Evolutionary conservation across 2,329 filamentous ascomycete species (phyloP), one percentile per base, ranked within the genome.

Genomic region (Phoma sp.): DNA sequence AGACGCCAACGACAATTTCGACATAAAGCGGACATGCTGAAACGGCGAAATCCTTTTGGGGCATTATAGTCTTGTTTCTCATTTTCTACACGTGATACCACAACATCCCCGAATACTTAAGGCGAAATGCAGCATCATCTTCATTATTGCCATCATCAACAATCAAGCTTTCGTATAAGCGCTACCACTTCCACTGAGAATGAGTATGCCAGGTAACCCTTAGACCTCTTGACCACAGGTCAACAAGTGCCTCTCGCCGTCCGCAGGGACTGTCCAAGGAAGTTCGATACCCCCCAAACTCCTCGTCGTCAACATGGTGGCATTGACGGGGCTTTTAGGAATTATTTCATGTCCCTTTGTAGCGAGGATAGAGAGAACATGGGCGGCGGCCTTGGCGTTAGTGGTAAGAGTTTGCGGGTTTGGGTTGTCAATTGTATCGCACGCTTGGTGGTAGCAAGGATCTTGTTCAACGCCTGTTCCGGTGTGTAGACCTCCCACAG

Each of bases 381-480:
- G 71, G 12, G 73, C 73, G 47, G 69, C 70, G 47, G 73, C 69
- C 64, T 74, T 73, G 2, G 74, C 69, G 47, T 76, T 76, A 32
- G 75, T 58, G 7, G 72, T 64, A 26, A 76, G 62, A 2, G 75
- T 76, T 2, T 64, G 66, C 3, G 69, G 59, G 38, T 75, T 72
- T 1, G 75, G 69, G 50, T 78, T 77, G 29, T 72, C 65, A 38
- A 75, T 71, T 2, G 65, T 75, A 43, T 78, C 76, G 42, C 75
- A 74, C 5, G 66, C 66, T 29, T 72, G 65, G 53, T 78, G 76
- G 53, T 78, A 77, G 58, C 74, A 76, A 2, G 69, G 66, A 46
- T 77, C 75, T 42, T 75, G 72, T 23, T 69, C 70, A 2, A 75
- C 64, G 12, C 75, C 75, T 1, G 73, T 76, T 23, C 76, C 76